These are phyloP conservation scores for Pterulicium gracile DNA, from an alignment of 1,284 basidiomycete species.

Conservation along the genomic window DNA sequence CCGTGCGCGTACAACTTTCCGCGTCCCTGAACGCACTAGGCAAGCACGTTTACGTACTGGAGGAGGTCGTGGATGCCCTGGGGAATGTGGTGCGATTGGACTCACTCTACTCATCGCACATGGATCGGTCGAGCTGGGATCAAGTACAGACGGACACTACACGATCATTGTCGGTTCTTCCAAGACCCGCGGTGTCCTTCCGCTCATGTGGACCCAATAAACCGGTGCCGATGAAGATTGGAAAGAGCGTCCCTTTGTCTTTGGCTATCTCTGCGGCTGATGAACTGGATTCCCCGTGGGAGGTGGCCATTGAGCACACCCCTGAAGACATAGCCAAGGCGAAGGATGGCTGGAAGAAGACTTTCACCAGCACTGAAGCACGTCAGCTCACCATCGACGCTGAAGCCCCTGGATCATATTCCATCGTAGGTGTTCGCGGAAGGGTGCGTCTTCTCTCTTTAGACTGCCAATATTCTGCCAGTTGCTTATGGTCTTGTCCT, in stretches of 20 bases:
- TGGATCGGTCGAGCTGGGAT: constrained; percentile 11
- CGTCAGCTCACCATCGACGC: constrained; percentile 42
- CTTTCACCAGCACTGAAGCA: constrained; percentile 34
- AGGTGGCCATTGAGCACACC: constrained; percentile 49
- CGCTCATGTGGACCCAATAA: constrained; percentile 60
- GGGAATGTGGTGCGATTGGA: constrained; percentile 57
- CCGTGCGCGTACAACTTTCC: constrained; percentile 57
- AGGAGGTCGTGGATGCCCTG: constrained; percentile 63
- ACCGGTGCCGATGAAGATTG: constrained; percentile 69
- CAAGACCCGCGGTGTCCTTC: constrained; percentile 71
- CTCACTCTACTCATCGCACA: constrained; percentile 18
- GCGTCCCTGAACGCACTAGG: constrained; percentile 53
- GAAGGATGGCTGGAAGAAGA: constrained; percentile 48
- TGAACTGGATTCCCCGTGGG: constrained; percentile 55
- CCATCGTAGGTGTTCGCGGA: constrained; percentile 63
- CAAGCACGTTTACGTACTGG: constrained; percentile 56
- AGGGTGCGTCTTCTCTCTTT: constrained; percentile 34
- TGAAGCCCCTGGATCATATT: constrained; percentile 72
- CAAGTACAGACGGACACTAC: constrained; percentile 31
- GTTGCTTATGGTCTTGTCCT: constrained; percentile 2
- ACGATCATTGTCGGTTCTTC: constrained; percentile 63
- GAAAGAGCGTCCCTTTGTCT: constrained; percentile 43
- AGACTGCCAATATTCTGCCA: constrained; percentile 5
- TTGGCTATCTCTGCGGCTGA: constrained; percentile 44
- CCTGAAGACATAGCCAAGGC: constrained; percentile 25